Evolutionary conservation across 257 asterid genomes (phyloP), one percentile per base, ranked within the genome.

Genomic region (Solanum paucissectum): DNA sequence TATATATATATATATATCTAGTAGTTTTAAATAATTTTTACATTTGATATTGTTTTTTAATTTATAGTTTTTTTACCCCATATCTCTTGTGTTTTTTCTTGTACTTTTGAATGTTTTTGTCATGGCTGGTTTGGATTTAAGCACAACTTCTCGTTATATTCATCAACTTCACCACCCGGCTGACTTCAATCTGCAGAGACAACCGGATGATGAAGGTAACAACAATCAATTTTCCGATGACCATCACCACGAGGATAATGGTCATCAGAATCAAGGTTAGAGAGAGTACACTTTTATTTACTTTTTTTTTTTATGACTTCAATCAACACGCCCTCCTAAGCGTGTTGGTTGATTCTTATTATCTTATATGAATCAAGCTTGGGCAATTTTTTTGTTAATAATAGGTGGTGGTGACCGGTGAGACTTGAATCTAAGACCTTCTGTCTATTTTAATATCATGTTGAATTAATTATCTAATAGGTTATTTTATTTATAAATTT

Each of bases 121-220:
- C 27, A 86, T 86, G 88, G 88, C 88, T 46, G 89, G 89, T 64
- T 87, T 87, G 36, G 85, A 87, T 87, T 87, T 76, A 55, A 79
- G 86, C 69, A 25, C 86, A 62, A 42, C 81, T 55, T 75, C 86
- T 87, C 75, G 60, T 62, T 64, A 23, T 60, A 76, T 58, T 76
- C 86, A 87, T 58, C 89, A 87, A 83, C 86, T 62, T 77, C 89
- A 79, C 71, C 89, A 37, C 5, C 79, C 89, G 4, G 37, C 66
- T 27, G 86, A 87, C 86, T 87, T 87, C 27, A 75, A 75, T 33
- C 88, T 75, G 38, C 85, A 74, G 16, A 74, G 84, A 34, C 73
- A 34, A n/a, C 74, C 77, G 9, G 86, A 87, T 58, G 84, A 58
- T 64, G 85, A 79, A 60, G 82, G 2, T 85, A 42, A 66, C 42